Percentiles rank a stretch among this genome's conserved stretches.
Conservation (phyloP, 305 asterid species). For the Striga hermonthica region DNA sequence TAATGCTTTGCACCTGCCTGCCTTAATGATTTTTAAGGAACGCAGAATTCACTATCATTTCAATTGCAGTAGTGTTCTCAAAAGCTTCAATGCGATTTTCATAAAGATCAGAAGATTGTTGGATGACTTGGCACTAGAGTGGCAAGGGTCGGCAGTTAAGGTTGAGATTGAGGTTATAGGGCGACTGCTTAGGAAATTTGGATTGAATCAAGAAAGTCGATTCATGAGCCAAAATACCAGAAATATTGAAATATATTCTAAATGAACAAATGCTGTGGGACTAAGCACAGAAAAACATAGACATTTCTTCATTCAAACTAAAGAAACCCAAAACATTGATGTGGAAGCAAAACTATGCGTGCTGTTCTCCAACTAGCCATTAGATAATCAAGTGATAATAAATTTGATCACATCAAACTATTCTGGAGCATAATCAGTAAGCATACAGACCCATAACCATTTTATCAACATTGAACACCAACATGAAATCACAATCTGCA, state of each 20-base stretch:
- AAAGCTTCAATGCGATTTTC: background rate
- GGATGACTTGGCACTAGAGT: background rate
- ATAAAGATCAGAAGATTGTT: conserved; percentile 4
- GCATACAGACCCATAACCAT: background rate
- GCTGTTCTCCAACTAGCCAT: background rate
- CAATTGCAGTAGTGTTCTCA: background rate
- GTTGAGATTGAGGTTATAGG: too few species aligned
- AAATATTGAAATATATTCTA: too few species aligned
- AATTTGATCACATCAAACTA: background rate
- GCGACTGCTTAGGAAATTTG: too few species aligned
- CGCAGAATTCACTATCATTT: background rate
- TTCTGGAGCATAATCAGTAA: background rate
- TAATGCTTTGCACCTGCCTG: background rate
- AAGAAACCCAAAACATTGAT: too few species aligned
- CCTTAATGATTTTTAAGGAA: background rate
- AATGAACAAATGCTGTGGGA: too few species aligned
- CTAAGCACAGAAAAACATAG: too few species aligned
- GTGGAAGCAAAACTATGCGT: background rate
- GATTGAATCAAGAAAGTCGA: too few species aligned
- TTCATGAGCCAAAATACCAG: too few species aligned
- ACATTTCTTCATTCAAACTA: too few species aligned
- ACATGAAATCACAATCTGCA: background rate
- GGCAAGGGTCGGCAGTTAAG: background rate
- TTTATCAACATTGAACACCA: background rate
- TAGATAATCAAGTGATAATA: background rate